A percentile compares a stretch with the other conserved stretches of the same genome.
phyloP scores from a whole-genome alignment of 2,329 filamentous ascomycete species.

The Lecanosticta acicola region DNA sequence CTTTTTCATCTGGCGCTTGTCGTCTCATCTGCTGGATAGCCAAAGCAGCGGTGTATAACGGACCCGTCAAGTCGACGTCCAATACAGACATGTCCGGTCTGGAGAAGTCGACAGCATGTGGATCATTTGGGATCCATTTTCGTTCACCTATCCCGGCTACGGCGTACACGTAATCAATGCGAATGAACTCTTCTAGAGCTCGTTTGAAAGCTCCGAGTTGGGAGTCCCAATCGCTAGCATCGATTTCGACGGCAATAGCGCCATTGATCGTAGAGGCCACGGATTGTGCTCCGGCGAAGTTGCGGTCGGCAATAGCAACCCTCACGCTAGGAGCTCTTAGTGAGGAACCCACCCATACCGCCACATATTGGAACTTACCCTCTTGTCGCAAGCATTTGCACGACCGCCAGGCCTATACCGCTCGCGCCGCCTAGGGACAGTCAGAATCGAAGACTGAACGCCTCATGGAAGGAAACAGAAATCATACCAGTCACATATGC shows the following conservation, averaged over 20 bases:
- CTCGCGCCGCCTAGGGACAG: constrained; percentile 21
- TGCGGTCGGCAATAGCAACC: constrained; percentile 45
- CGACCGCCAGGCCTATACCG: constrained; percentile 34
- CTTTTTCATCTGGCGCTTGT: constrained; percentile 32
- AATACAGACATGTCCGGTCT: constrained; percentile 38
- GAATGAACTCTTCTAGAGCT: constrained; percentile 30
- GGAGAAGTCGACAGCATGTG: constrained; percentile 26
- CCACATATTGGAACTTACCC: constrained; percentile 11
- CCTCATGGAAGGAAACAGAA: too few relatives aligned
- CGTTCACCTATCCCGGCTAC: constrained; percentile 37
- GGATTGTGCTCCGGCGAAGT: constrained; percentile 26
- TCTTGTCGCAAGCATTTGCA: constrained; percentile 27
- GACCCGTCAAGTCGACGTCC: constrained; percentile 39
- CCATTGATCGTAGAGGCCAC: constrained; percentile 23
- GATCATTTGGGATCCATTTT: constrained; percentile 32
- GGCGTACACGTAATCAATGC: constrained; percentile 39
- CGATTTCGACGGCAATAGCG: constrained; percentile 25
- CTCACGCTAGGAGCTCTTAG: constrained; percentile 36
- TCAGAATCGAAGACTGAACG: too few relatives aligned
- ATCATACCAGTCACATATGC: constrained; percentile 8
- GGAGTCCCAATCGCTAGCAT: constrained; percentile 35
- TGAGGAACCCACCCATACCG: too few relatives aligned
- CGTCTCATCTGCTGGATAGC: constrained; percentile 43
- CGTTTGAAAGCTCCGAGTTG: constrained; percentile 35
- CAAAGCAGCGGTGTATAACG: constrained; percentile 39